phyloP scores from a whole-genome alignment of 805 yeast genomes.

The Scheffersomyces ergatensis region DNA sequence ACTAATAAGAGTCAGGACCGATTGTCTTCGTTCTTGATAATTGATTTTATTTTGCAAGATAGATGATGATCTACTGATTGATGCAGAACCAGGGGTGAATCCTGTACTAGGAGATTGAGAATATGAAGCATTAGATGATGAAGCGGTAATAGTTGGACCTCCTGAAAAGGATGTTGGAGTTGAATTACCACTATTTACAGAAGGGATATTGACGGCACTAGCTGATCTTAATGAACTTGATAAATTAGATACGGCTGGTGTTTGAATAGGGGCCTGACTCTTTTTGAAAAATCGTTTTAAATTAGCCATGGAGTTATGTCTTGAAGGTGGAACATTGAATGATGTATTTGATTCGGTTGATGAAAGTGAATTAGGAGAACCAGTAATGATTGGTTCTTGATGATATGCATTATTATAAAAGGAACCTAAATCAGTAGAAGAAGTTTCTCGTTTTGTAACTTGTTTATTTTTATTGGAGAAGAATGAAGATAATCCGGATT shows the following conservation, averaged over 20 bases:
- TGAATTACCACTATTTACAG: slow-evolving; percentile 6
- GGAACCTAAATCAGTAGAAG: slow-evolving; percentile 40
- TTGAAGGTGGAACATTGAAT: slow-evolving; percentile 40
- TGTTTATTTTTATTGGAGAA: slow-evolving; percentile 40
- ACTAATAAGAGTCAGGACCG: slow-evolving; percentile 28
- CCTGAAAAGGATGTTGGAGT: slow-evolving; percentile 18
- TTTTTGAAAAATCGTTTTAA: slow-evolving; percentile 69
- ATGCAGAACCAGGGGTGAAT: slow-evolving; percentile 15
- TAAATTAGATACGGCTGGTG: slow-evolving; percentile 18
- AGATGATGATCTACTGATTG: slow-evolving; percentile 29
- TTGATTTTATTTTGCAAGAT: slow-evolving; percentile 26
- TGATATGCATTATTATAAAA: slow-evolving; percentile 38
- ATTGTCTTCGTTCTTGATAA: slow-evolving; percentile 34
- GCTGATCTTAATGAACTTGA: slow-evolving; percentile 22
- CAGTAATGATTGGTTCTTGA: slow-evolving; percentile 22
- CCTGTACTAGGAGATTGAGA: slow-evolving; percentile 29
- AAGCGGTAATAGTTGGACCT: slow-evolving; percentile 20
- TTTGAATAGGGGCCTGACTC: slow-evolving; percentile 17
- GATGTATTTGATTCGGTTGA: slow-evolving; percentile 34
- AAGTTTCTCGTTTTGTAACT: slow-evolving; percentile 28
- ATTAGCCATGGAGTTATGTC: slow-evolving; percentile 80
- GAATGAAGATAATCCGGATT: slow-evolving; percentile 49
- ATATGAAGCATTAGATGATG: slow-evolving; percentile 32
- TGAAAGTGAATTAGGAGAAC: slow-evolving; percentile 32
- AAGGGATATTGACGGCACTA: slow-evolving; percentile 9